Percentiles rank a stretch among this genome's conserved stretches.
Evolutionary conservation across 768 basidiomycete genomes (phyloP).

Genomic region (Boletus bicolor): DNA sequence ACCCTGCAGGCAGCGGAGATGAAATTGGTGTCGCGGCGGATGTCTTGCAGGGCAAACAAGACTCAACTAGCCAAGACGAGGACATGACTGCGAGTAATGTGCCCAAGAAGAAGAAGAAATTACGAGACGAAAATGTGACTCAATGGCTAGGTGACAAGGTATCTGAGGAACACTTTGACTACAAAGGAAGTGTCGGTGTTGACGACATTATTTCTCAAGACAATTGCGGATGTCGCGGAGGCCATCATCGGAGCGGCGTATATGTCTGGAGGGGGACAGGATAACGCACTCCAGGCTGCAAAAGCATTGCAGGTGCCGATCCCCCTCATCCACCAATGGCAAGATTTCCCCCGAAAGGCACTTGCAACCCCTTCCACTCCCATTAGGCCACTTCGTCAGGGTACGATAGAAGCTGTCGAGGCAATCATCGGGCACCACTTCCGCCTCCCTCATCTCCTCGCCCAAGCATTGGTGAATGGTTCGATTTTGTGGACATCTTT

Average conservation of each 20-base stretch:
- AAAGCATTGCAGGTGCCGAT: constrained; percentile 67
- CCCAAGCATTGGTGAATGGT: constrained; percentile 65
- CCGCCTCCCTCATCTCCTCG: constrained; percentile 57
- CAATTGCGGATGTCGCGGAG: constrained; percentile 80
- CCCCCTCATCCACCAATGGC: constrained; percentile 63
- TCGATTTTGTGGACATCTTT: neutral
- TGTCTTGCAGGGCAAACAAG: constrained; percentile 8
- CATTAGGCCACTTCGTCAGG: constrained; percentile 44
- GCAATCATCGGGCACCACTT: constrained; percentile 62
- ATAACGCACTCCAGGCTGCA: constrained; percentile 58
- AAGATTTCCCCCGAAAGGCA: constrained; percentile 57
- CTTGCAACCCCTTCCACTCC: constrained; percentile 42
- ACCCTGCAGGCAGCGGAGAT: constrained; percentile 32
- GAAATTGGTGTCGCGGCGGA: constrained; percentile 19
- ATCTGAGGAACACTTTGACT: neutral
- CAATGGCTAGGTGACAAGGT: constrained; percentile 82
- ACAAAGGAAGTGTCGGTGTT: constrained; percentile 2
- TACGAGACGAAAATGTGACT: constrained; percentile 38
- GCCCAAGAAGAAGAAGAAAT: constrained; percentile 42
- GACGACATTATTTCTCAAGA: constrained; percentile 39
- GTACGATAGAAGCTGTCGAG: constrained; percentile 56
- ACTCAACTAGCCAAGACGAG: constrained; percentile 13
- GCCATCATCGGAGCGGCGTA: constrained; percentile 84
- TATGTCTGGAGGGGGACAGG: constrained; percentile 60
- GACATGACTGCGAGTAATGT: constrained; percentile 3